Evolutionary conservation across 2,329 filamentous ascomycete genomes (phyloP), one percentile per base, ranked within the genome.

Genomic region (Penicillium sp.): DNA sequence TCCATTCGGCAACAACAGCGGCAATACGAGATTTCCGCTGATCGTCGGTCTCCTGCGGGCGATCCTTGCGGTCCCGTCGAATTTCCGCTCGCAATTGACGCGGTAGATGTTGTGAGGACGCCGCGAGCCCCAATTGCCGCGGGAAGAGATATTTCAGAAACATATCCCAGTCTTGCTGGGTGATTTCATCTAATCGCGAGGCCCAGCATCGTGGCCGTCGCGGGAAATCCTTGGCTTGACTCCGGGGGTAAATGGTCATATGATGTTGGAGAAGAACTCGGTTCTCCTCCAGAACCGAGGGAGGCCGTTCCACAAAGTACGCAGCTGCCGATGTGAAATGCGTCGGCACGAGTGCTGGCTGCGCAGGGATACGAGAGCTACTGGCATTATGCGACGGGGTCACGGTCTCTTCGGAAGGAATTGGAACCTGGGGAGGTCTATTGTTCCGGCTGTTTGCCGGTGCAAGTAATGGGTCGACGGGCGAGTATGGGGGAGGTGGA

Each of bases 101-200:
- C 5, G 71, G 67, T 13, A 76, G 63, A 50, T 74, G 64, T 7
- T 64, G 62, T 4, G 73, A 74, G 6, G 67, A 61, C 1, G 71
- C 67, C 6, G 73, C 72, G 6, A 69, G 67, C 4, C 70, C 73
- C 14, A 76, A 60, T 53, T 75, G 67, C 6, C 67, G 60, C 2
- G 75, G 75, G 44, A 77, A 75, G 6, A 77, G 57, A 61, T 74
- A 73, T 41, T 70, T 70, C 23, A 76, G 53, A 55, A 77, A 78
- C 9, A 69, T 73, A 52, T 74, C 68, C 75, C 75, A 77, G 59
- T 78, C 75, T 59, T 73, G 69, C 60, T 75, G 71, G 39, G 62
- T 61, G 29, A 76, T 66, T 42, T 74, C 70, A 23, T 67, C 60
- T 38, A 61, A 60, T 10, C 67, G 65, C 14, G 67, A 53, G 38